Evolutionary conservation across 192 early-diverging fungal species (phyloP), one percentile per base, ranked within the genome.

Genomic region (Linnemannia hyalina): DNA sequence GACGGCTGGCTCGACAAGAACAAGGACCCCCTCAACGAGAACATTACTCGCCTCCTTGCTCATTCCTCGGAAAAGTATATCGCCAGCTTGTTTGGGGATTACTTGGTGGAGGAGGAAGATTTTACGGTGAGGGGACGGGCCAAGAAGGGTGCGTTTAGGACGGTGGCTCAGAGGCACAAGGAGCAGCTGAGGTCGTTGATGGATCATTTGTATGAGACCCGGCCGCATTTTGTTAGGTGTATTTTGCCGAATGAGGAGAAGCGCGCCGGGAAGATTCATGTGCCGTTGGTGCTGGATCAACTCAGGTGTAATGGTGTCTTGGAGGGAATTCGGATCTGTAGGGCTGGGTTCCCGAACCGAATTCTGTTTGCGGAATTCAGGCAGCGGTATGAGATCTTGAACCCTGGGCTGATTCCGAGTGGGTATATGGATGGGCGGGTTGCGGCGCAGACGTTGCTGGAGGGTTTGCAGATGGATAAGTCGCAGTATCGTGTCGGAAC

Each of bases 201-300:
- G 97, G 93, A 93, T n/a, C 94, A 95, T 81, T 90, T 99, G 6
- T 93, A 97, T 88, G 92, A 93, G 49, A 99, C 98, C 1, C 92
- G 97, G 71, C 98, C 98, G 35, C 98, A 99, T 89, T 99, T 99
- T 91, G 98, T 99, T 49, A 97, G 98, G 35, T 99, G 98, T 91
- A 99, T 99, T 82, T 85, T 99, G 60, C 98, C 98, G 11, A 99
- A 99, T 80, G 89, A 95, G 38, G 95, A 98, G 74, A 99, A 99
- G 89, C 91, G 91, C 32, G 89, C 98, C 0, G 96, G 96, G 11
- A 94, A 94, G 78, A 91, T 99, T 70, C 85, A 97, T 74, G 93
- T 95, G 36, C 93, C 94, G 41, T 91, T 97, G 57, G 97, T 99
- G 4, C 89, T 98, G 42, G 97, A 98, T 73, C 98, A 99, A 82